Percentiles rank a stretch among this genome's conserved stretches.
Conservation (phyloP, 1,284 basidiomycete species). For the Ganoderma resinaceum region DNA sequence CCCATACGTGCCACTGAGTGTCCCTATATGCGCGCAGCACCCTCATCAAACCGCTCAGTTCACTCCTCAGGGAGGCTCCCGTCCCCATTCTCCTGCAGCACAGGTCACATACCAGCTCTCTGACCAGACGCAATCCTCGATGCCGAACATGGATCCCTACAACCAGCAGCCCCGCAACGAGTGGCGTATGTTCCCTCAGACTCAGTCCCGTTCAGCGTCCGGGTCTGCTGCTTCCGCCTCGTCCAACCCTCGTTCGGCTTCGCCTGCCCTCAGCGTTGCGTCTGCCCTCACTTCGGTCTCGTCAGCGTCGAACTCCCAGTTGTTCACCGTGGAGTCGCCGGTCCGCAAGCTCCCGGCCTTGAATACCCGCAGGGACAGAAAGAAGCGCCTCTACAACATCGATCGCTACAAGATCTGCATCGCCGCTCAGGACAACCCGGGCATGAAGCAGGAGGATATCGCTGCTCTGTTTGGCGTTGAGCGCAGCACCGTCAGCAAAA, state of each 20-base stretch:
- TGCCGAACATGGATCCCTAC: conserved; percentile 13
- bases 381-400: conserved; percentile 74
- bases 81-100: conserved; percentile 52
- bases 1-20: conserved; percentile 16
- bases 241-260: conserved; percentile 60
- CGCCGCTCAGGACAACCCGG: conserved; percentile 67
- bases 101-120: conserved; percentile 26
- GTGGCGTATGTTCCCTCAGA: conserved; percentile 31
- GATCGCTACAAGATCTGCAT: conserved; percentile 83
- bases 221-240: conserved; percentile 39
- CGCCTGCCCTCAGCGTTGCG: conserved; percentile 64
- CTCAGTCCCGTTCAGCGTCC: conserved; percentile 52
- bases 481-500: conserved; percentile 93
- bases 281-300: conserved; percentile 59
- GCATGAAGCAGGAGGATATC: conserved; percentile 82
- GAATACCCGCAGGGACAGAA: conserved; percentile 48
- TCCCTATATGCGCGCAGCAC: conserved; percentile 28
- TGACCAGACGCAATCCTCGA: conserved; percentile 11
- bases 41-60: conserved; percentile 38
- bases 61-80: conserved; percentile 38
- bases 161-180: conserved; percentile 6
- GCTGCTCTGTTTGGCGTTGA: conserved; percentile 81
- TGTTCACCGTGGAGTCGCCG: conserved; percentile 22
- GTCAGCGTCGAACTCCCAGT: conserved; percentile 41
- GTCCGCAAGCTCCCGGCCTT: conserved; percentile 34